phyloP scores from a whole-genome alignment of 2,329 filamentous ascomycete genomes.

The Aspergillus proliferans region DNA sequence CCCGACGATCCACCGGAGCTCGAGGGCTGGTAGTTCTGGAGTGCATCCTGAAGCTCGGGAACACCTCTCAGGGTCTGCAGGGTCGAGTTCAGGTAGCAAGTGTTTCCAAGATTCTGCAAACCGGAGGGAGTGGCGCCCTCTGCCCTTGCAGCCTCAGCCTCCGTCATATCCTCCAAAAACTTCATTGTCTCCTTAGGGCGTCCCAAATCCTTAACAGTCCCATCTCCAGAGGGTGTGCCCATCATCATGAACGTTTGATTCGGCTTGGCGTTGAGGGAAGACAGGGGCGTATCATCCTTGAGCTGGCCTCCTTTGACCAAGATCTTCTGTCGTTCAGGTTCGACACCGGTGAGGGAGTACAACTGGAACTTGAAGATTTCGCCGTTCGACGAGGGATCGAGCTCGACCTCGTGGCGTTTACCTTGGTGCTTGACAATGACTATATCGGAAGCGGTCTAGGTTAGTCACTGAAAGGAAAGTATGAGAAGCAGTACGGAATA shows the following conservation, averaged over 20 bases:
- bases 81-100: constrained; percentile 96
- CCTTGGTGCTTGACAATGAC: constrained; percentile 92
- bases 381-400: constrained; percentile 76
- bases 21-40: constrained; percentile 56
- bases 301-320: constrained; percentile 89
- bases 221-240: constrained; percentile 71
- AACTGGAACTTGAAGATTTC: constrained; percentile 95
- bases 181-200: constrained; percentile 72
- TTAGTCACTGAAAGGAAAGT: constrained; percentile 12
- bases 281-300: constrained; percentile 88
- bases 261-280: constrained; percentile 75
- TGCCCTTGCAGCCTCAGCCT: constrained; percentile 77
- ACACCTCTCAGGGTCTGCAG: constrained; percentile 85
- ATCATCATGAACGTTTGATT: constrained; percentile 93
- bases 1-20: constrained; percentile 23
- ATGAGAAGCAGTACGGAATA: constrained; percentile 25
- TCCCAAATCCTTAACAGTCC: constrained; percentile 53
- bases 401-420: constrained; percentile 89
- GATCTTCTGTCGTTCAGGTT: constrained; percentile 94
- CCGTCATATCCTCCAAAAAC: constrained; percentile 96
- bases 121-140: constrained; percentile 82
- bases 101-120: constrained; percentile 89
- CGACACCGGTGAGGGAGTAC: constrained; percentile 90
- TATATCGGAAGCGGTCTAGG: constrained; percentile 32
- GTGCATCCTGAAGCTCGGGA: constrained; percentile 79